These are phyloP conservation scores for Pyronema domesticum DNA, from an alignment of 495 filamentous ascomycete genomes.

Conservation along the genomic window DNA sequence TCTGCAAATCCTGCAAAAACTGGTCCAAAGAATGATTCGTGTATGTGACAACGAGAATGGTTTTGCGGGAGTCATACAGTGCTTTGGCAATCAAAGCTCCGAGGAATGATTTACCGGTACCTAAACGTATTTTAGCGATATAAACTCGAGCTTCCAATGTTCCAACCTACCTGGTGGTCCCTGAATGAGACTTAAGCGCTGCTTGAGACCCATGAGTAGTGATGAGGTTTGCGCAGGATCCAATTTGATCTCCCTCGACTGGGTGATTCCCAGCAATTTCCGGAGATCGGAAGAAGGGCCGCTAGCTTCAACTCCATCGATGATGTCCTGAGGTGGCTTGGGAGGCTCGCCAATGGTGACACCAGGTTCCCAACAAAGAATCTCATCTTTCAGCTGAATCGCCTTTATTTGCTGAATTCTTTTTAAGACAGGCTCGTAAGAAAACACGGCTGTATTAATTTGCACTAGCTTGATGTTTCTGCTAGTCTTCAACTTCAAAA, in stretches of 20 bases:
- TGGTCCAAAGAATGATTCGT: constrained; percentile 60
- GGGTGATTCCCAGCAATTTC: constrained; percentile 23
- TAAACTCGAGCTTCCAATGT: neutral
- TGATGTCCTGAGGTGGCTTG: constrained; percentile 15
- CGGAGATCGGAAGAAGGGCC: constrained; percentile 14
- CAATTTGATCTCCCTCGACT: constrained; percentile 26
- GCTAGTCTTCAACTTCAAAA: constrained; percentile 29
- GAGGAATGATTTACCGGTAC: constrained; percentile 67
- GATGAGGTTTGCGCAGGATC: constrained; percentile 44
- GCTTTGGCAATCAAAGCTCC: constrained; percentile 48
- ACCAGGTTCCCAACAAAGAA: constrained; percentile 28
- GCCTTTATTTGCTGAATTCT: constrained; percentile 39
- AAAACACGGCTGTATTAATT: constrained; percentile 51
- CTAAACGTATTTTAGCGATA: constrained; percentile 16
- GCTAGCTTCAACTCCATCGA: constrained; percentile 14
- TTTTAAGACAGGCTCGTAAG: constrained; percentile 51
- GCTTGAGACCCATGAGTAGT: constrained; percentile 36
- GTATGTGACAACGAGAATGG: constrained; percentile 41
- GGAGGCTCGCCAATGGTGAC: constrained; percentile 12
- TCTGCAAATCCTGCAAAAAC: constrained; percentile 42
- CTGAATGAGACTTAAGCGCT: constrained; percentile 47
- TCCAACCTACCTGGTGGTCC: constrained; percentile 51
- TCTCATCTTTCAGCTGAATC: constrained; percentile 34
- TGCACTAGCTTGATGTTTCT: constrained; percentile 32
- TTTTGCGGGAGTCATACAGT: constrained; percentile 37